phyloP scores from a whole-genome alignment of 306 rosid genomes.

The Malus asiatica region DNA sequence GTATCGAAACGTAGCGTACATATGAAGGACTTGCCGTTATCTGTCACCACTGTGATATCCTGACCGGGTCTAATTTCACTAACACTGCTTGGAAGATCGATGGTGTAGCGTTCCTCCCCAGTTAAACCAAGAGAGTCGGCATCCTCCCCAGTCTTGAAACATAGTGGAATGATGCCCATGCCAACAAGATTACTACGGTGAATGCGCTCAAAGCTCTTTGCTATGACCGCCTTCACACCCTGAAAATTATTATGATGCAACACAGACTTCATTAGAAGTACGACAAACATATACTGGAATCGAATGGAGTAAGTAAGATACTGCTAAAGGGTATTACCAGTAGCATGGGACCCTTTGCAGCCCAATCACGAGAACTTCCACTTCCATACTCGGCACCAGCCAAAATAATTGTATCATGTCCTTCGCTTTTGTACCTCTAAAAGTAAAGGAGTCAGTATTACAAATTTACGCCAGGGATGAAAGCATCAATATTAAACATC shows the following conservation, averaged over 20 bases:
- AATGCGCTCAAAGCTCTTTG: slow-evolving; percentile 92
- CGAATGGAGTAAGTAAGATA: neutral
- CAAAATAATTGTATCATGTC: slow-evolving; percentile 61
- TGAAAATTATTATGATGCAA: slow-evolving; percentile 8
- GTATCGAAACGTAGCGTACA: slow-evolving; percentile 78
- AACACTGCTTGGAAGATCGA: slow-evolving; percentile 73
- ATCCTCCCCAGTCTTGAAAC: slow-evolving; percentile 85
- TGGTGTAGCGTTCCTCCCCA: slow-evolving; percentile 70
- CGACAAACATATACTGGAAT: neutral
- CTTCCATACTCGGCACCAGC: slow-evolving; percentile 98
- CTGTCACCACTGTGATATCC: slow-evolving; percentile 60
- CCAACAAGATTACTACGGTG: slow-evolving; percentile 97
- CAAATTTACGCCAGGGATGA: neutral
- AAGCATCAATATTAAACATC: neutral
- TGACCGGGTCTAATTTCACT: slow-evolving; percentile 81
- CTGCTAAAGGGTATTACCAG: slow-evolving; percentile 43
- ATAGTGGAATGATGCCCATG: slow-evolving; percentile 84
- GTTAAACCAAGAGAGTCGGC: slow-evolving; percentile 81
- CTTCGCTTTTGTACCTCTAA: slow-evolving; percentile 75
- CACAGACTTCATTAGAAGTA: neutral
- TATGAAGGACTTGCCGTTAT: slow-evolving; percentile 57
- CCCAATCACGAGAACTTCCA: slow-evolving; percentile 99
- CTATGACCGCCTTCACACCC: slow-evolving; percentile 96
- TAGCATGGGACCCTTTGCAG: slow-evolving; percentile 95
- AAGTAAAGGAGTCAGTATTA: neutral